Base-by-base conservation (phyloP, 2,329 filamentous ascomycete species). In the Sporothrix sp. region DNA sequence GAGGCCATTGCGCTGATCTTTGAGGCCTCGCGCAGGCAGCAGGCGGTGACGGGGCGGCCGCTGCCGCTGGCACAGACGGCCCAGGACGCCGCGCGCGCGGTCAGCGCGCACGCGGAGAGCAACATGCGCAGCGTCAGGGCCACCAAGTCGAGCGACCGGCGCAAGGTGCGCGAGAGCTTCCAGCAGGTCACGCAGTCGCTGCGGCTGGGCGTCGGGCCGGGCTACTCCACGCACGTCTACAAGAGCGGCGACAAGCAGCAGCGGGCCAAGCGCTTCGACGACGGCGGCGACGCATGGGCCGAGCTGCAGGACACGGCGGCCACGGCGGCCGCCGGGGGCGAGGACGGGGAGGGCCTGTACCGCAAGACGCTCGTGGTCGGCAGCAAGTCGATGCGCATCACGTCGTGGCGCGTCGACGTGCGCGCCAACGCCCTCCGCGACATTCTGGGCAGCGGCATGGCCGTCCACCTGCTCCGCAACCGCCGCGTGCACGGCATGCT, bases 1-100 rank as follows among this genome's bases (percentile, higher is more conserved):
- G 79, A 84, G 61, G 87, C 87, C 63, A 89, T 95, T 53, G 88
- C 88, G 1, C 71, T 94, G 9, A 72, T 95, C 10, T 91, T 87
- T 60, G 89, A 95, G 65, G 84, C 85, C 55, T 71, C 71, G 3
- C 70, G 74, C 30, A 66, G 68, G 11, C 66, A 74, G 51, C 71
- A 77, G 54, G 67, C 71, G 20, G 70, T 72, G 52, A 73, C 68
- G 2, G 74, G 71, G 37, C 68, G 76, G 55, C 66, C 68, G 9
- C 74, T 3, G 69, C 73, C 51, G 65, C 65, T 37, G 67, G 78
- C 39, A 65, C 72, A 27, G 67, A 68, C 32, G n/a, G n/a, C n/a
- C n/a, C n/a, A n/a, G n/a, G n/a, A n/a, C n/a, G n/a, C n/a, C n/a
- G n/a, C n/a, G n/a, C n/a, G n/a, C n/a, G n/a, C n/a, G n/a, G n/a